Conservation (phyloP, 192 early-diverging fungal species). For the Podila clonocystis region DNA sequence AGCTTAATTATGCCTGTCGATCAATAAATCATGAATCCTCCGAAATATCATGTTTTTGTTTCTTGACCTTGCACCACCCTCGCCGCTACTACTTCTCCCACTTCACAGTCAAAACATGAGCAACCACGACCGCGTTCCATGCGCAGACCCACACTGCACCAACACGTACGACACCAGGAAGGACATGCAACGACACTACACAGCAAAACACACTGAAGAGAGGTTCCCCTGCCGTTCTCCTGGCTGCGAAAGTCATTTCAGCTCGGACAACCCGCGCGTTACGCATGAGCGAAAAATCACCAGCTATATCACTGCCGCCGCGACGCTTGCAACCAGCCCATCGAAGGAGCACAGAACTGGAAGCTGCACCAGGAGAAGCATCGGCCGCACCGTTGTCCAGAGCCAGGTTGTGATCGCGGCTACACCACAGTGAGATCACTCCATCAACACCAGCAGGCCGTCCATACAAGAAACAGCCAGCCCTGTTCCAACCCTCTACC, state of each 20-base stretch:
- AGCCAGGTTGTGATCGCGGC: not conserved
- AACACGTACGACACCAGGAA: not conserved
- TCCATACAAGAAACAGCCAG: slow-evolving; percentile 12
- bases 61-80: too few species aligned
- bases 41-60: too few species aligned
- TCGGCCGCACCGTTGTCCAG: slow-evolving; percentile 12
- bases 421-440: too few species aligned
- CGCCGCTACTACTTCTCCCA: not conserved
- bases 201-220: slow-evolving; percentile 14
- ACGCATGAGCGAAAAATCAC: slow-evolving; percentile 8
- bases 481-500: slow-evolving; percentile 5
- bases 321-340: slow-evolving; percentile 5
- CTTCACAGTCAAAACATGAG: slow-evolving; percentile 10
- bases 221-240: slow-evolving; percentile 16
- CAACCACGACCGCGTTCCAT: slow-evolving; percentile 17
- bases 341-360: slow-evolving; percentile 21
- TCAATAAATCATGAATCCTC: too few species aligned
- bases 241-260: slow-evolving; percentile 6
- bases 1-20: too few species aligned
- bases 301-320: slow-evolving; percentile 17
- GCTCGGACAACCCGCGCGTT: not conserved
- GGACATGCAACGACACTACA: slow-evolving; percentile 13
- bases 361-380: slow-evolving; percentile 15
- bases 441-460: too few species aligned
- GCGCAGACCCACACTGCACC: slow-evolving; percentile 15